phyloP scores from a whole-genome alignment of 192 early-diverging fungal species.

The Umbelopsis sp. region DNA sequence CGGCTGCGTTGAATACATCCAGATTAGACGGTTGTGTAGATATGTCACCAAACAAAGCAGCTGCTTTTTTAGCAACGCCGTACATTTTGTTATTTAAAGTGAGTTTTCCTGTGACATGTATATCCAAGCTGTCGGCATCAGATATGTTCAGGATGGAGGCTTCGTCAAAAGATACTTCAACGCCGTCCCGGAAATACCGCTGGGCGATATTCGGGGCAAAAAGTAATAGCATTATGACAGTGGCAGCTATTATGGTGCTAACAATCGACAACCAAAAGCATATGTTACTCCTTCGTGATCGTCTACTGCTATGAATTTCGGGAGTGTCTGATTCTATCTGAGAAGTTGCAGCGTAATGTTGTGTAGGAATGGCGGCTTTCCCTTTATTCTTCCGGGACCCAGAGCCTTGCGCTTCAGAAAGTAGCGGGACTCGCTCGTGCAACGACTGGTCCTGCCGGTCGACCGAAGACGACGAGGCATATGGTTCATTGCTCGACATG shows the following conservation, averaged over 20 bases:
- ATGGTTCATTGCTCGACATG: slow-evolving; percentile 15
- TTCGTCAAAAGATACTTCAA: slow-evolving; percentile 8
- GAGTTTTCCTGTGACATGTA: slow-evolving; percentile 5
- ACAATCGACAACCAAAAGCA: background rate
- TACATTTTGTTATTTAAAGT: background rate
- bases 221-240: background rate
- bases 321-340: background rate
- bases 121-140: background rate
- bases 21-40: background rate
- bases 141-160: slow-evolving; percentile 9
- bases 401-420: background rate
- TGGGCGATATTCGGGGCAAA: slow-evolving; percentile 19
- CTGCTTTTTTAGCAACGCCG: background rate
- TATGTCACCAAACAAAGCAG: background rate
- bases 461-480: slow-evolving; percentile 8
- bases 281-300: background rate
- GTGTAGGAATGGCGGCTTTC: background rate
- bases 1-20: background rate
- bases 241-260: background rate
- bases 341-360: background rate
- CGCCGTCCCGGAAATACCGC: slow-evolving; percentile 13
- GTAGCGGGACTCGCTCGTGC: slow-evolving; percentile 10
- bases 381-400: slow-evolving; percentile 12
- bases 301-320: background rate
- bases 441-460: background rate